Conservation (phyloP, 148 eudicot species). For the Pharnaceum exiguum region DNA sequence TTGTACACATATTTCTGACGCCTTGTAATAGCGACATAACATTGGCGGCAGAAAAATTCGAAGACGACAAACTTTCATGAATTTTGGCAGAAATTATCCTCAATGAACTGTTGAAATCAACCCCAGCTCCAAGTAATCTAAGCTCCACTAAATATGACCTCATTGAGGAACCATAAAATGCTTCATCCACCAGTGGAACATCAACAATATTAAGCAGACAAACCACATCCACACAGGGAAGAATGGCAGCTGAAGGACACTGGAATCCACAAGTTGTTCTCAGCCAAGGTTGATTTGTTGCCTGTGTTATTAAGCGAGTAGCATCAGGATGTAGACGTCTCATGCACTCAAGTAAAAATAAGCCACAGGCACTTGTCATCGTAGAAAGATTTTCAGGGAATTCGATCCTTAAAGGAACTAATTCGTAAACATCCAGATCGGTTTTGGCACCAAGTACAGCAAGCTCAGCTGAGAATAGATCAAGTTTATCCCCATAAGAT, state of each 20-base stretch:
- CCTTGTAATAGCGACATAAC: background rate
- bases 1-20: background rate
- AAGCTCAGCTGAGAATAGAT: background rate
- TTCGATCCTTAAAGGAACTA: background rate
- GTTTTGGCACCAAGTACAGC: slow-evolving; percentile 4
- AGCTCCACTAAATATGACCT: background rate
- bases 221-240: background rate
- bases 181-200: slow-evolving; percentile 11
- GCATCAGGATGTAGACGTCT: background rate
- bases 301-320: background rate
- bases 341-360: slow-evolving; percentile 13
- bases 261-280: slow-evolving; percentile 4
- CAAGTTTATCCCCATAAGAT: background rate
- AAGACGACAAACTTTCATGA: background rate
- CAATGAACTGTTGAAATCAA: background rate
- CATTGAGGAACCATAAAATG: background rate
- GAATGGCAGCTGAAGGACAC: background rate
- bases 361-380: slow-evolving; percentile 2
- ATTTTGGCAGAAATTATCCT: background rate
- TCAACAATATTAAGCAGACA: slow-evolving; percentile 4
- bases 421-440: background rate
- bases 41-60: background rate
- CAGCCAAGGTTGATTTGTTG: slow-evolving; percentile 3
- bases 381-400: background rate
- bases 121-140: slow-evolving; percentile 6